Conservation (phyloP, 257 asterid species). For the Ophiorrhiza pumila region DNA sequence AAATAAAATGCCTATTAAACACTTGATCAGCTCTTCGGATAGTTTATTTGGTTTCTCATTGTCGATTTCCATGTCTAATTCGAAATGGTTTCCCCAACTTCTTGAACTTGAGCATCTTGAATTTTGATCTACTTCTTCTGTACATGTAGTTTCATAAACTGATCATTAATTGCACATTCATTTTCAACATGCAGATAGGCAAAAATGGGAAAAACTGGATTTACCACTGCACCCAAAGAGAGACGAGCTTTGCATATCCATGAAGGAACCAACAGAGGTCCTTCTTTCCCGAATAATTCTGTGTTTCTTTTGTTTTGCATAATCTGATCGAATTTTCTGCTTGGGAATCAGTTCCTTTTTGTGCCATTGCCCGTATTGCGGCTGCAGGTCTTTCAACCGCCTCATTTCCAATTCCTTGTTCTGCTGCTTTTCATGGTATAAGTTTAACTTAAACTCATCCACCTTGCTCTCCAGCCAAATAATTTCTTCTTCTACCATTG, state of each 20-base stretch:
- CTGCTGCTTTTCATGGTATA: conserved; percentile 49
- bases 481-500: conserved; percentile 67
- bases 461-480: conserved; percentile 64
- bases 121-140: conserved; percentile 38
- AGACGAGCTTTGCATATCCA: conserved; percentile 38
- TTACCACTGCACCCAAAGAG: conserved; percentile 35
- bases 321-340: conserved; percentile 36
- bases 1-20: conserved; percentile 63
- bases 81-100: conserved; percentile 25
- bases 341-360: conserved; percentile 15
- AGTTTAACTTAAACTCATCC: conserved; percentile 43
- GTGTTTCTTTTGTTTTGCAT: conserved; percentile 33
- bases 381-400: conserved; percentile 37
- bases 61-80: conserved; percentile 35
- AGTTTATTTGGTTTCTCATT: conserved; percentile 57
- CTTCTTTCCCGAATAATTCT: conserved; percentile 46
- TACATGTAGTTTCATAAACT: conserved; percentile 13
- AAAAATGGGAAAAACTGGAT: neutral
- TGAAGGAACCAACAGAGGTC: conserved; percentile 54
- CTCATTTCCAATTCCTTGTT: conserved; percentile 43
- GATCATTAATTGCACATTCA: neutral
- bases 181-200: neutral
- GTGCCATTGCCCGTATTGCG: conserved; percentile 30
- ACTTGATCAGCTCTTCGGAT: conserved; percentile 69
- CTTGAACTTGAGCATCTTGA: conserved; percentile 44